Evolutionary conservation across 1,284 basidiomycete species (phyloP).

Genomic region (Filobasidium uniguttulatum): DNA sequence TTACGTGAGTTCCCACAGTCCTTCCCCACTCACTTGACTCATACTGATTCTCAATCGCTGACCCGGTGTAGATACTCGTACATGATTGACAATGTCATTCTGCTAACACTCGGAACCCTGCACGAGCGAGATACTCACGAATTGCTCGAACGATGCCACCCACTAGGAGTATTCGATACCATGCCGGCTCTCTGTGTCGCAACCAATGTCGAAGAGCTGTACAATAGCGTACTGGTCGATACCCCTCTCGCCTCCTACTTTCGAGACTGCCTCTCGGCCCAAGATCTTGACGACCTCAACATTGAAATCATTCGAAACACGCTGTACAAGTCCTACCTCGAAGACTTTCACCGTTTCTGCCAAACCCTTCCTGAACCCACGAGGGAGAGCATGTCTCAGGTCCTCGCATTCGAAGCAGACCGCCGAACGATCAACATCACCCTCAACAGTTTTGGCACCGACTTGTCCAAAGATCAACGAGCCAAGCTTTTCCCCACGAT

Average conservation of each 20-base stretch:
- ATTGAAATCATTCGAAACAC: conserved; percentile 99
- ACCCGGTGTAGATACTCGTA: conserved; percentile 67
- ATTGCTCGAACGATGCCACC: conserved; percentile 89
- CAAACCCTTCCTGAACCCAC: conserved; percentile 69
- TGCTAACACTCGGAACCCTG: conserved; percentile 92
- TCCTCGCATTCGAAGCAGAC: conserved; percentile 94
- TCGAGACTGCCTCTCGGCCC: conserved; percentile 83
- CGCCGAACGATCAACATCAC: conserved; percentile 95
- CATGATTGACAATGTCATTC: conserved; percentile 99
- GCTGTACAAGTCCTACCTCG: conserved; percentile 98
- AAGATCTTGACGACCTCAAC: conserved; percentile 96
- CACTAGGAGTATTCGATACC: conserved; percentile 91
- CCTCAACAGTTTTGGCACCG: conserved; percentile 96
- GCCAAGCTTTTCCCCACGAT: conserved; percentile 91
- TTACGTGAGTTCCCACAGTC: conserved; percentile 52
- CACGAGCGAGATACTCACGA: conserved; percentile 98
- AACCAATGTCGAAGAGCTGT: conserved; percentile 97
- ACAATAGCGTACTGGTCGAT: conserved; percentile 92
- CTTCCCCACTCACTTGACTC: conserved; percentile 5
- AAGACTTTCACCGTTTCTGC: conserved; percentile 87
- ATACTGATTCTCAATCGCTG: conserved; percentile 6
- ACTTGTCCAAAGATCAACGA: conserved; percentile 86
- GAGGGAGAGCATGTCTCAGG: conserved; percentile 71
- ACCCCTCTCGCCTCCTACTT: conserved; percentile 97
- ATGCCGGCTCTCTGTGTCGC: conserved; percentile 99